Percentiles rank a stretch among this genome's conserved stretches.
Conservation (phyloP, 352 stramenopile genomes). For the Globisporangium canariense region DNA sequence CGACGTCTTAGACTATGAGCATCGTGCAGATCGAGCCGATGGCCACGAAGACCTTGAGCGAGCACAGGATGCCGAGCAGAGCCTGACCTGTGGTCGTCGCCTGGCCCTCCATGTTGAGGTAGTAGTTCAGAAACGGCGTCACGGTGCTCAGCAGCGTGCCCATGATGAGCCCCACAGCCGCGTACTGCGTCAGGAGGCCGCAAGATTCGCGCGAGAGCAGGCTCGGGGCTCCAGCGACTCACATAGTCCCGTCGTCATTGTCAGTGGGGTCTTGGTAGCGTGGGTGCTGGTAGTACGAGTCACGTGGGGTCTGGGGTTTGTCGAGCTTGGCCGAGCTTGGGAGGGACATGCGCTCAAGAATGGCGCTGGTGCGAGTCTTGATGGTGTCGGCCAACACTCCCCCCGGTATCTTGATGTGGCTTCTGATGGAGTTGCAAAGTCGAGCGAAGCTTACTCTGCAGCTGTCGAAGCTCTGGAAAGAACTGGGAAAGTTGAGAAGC, state of each 20-base stretch:
- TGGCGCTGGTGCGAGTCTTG: neutral
- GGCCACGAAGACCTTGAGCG: conserved; percentile 49
- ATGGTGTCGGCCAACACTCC: neutral
- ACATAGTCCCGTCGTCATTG: conserved; percentile 22
- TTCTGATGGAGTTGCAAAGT: neutral
- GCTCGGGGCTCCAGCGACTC: conserved; percentile 32
- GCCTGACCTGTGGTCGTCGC: conserved; percentile 37
- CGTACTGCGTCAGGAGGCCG: conserved; percentile 55
- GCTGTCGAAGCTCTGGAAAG: neutral
- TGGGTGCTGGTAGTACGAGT: neutral
- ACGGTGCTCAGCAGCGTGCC: conserved; percentile 42
- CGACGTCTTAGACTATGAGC: neutral
- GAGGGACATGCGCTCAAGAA: neutral
- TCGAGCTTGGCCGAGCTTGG: neutral
- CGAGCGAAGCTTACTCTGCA: neutral
- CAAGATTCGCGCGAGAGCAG: conserved; percentile 46
- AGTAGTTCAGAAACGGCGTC: conserved; percentile 55
- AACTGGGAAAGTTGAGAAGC: neutral
- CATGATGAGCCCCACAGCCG: conserved; percentile 47
- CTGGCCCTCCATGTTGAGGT: conserved; percentile 50
- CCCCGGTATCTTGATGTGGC: neutral
- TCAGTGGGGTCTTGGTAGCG: neutral
- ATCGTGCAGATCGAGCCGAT: neutral
- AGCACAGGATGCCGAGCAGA: conserved; percentile 51
- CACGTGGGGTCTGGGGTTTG: neutral